Base-by-base conservation (phyloP, 768 basidiomycete genomes). In the Lentinula boryana region DNA sequence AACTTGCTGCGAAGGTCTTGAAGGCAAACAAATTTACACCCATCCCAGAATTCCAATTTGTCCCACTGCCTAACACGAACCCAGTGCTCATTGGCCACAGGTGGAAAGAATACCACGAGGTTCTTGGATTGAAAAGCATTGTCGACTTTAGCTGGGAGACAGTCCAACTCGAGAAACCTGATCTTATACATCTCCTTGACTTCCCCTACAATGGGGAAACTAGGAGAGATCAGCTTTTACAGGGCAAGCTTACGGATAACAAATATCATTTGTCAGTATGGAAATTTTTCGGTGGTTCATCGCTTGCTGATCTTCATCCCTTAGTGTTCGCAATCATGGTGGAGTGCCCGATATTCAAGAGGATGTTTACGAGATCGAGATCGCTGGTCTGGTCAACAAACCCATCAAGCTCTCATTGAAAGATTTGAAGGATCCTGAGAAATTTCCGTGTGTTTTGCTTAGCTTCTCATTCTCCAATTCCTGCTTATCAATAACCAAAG, bases 191-290 rank as follows among this genome's bases (percentile, higher is more conserved):
- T 62, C 68, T 84, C 21, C 61, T 83, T 23, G 78, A 82, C 65
- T 84, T 83, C 65, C 83, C 82, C 7, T 83, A 82, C 66, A 83
- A 83, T 64, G 82, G 81, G 35, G 82, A 83, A 65, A 82, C 82
- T 7, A 74, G 69, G 18, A 70, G 75, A 12, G 67, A 75, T 16
- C 75, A 80, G 61, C 70, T 81, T 18, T 62, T 81, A 50, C 67
- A 70, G 38, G 75, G 74, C 21, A 81, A 80, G 70, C 60, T 83
- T 49, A 84, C 80, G 0, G 74, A 78, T 41, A 82, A 81, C 66
- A 75, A 69, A 65, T 72, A 76, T 62, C 81, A 81, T 64, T 82
- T 82, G 81, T 81, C 59, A 31, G 79, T 69, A 31, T 59, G 18
- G 10, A 13, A 12, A 13, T 21, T 32, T 23, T 9, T 2, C 18